Conservation (phyloP, 495 filamentous ascomycete genomes). For the Aspergillus bridgeri region DNA sequence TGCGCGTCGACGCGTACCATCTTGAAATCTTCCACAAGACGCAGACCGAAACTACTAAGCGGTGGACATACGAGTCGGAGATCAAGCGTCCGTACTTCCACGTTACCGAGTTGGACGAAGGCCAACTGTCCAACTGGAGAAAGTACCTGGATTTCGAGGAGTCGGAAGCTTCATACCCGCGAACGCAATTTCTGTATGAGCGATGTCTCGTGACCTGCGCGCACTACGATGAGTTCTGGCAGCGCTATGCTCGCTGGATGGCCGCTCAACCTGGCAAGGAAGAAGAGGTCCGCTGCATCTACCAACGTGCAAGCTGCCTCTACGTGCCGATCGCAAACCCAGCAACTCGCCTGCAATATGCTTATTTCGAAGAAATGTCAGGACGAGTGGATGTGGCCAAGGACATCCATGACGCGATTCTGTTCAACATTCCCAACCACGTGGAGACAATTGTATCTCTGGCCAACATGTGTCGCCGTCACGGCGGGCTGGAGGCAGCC, state of each 20-base stretch:
- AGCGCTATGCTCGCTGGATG: constrained; percentile 98
- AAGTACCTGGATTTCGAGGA: constrained; percentile 98
- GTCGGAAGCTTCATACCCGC: constrained; percentile 68
- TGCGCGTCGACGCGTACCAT: constrained; percentile 74
- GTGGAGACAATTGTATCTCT: constrained; percentile 84
- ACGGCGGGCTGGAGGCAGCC: constrained; percentile 80
- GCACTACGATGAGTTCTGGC: constrained; percentile 96
- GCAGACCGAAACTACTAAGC: constrained; percentile 84
- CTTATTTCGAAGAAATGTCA: constrained; percentile 87
- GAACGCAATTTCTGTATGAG: constrained; percentile 86
- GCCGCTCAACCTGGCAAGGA: constrained; percentile 72
- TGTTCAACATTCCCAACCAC: constrained; percentile 66
- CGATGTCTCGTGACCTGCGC: constrained; percentile 89
- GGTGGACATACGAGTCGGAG: constrained; percentile 93
- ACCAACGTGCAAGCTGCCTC: constrained; percentile 77
- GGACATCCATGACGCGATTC: constrained; percentile 78
- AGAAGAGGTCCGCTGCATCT: constrained; percentile 91
- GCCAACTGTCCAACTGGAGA: constrained; percentile 86
- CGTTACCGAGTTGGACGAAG: constrained; percentile 84
- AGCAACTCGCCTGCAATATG: constrained; percentile 81
- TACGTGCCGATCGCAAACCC: constrained; percentile 83
- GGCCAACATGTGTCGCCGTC: constrained; percentile 84
- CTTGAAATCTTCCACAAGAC: constrained; percentile 78
- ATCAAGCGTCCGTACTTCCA: constrained; percentile 98
- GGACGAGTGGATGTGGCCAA: constrained; percentile 72